Conservation (phyloP, 1,284 basidiomycete species). For the Cystobasidium slooffiae region DNA sequence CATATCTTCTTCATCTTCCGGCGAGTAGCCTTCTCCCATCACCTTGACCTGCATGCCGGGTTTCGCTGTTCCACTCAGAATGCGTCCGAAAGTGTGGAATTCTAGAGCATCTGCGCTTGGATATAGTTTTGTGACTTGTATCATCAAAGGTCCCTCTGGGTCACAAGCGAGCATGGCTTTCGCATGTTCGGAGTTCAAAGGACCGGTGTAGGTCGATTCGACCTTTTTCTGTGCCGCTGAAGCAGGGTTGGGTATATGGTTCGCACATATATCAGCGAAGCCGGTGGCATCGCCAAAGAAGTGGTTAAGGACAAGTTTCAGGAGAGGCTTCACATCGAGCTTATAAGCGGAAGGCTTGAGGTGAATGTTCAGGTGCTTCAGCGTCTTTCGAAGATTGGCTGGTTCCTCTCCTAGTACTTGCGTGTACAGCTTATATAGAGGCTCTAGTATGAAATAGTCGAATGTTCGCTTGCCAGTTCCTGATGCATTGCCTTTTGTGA, state of each 20-base stretch:
- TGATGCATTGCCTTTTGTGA: conserved; percentile 80
- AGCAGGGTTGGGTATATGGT: conserved; percentile 83
- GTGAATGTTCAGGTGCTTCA: conserved; percentile 78
- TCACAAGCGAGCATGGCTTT: conserved; percentile 80
- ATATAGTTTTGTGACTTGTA: conserved; percentile 91
- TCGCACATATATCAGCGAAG: conserved; percentile 87
- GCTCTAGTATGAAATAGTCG: conserved; percentile 94
- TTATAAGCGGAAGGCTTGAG: conserved; percentile 94
- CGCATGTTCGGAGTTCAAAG: conserved; percentile 77
- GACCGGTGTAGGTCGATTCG: conserved; percentile 81
- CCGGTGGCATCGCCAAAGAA: conserved; percentile 89
- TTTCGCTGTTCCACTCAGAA: conserved; percentile 86
- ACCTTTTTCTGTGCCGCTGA: conserved; percentile 75
- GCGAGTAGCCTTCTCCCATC: conserved; percentile 94
- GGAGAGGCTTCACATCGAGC: conserved; percentile 92
- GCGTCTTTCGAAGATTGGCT: conserved; percentile 76
- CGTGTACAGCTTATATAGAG: conserved; percentile 96
- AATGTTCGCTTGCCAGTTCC: conserved; percentile 84
- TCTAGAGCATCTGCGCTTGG: conserved; percentile 93
- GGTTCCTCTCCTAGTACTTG: conserved; percentile 89
- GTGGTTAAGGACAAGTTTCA: conserved; percentile 90
- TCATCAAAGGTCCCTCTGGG: conserved; percentile 82
- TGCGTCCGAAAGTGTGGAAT: conserved; percentile 93
- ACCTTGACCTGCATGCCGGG: conserved; percentile 88
- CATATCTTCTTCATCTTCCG: conserved; percentile 99